Evolutionary conservation across 768 basidiomycete genomes (phyloP).

Genomic region (Nidularia sp.): DNA sequence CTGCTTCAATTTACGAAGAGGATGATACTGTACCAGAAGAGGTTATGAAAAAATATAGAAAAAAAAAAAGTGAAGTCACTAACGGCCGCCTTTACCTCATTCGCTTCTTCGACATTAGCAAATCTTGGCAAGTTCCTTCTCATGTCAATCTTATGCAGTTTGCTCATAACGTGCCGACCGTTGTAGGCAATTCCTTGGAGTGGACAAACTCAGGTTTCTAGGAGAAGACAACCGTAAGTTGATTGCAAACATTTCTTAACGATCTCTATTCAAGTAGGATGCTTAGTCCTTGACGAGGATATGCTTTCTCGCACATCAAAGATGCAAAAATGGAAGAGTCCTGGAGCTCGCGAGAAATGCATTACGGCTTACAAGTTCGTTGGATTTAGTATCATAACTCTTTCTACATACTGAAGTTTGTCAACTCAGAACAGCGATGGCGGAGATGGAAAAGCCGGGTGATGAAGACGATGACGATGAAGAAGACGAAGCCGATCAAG

Average conservation of each 20-base stretch:
- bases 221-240: slow-evolving; percentile 66
- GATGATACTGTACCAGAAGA: slow-evolving; percentile 56
- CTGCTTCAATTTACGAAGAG: slow-evolving; percentile 70
- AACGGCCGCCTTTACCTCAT: slow-evolving; percentile 54
- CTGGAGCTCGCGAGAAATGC: slow-evolving; percentile 44
- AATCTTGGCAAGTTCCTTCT: slow-evolving; percentile 49
- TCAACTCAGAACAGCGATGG: slow-evolving; percentile 31
- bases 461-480: slow-evolving; percentile 2
- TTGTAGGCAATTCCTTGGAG: slow-evolving; percentile 58
- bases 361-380: slow-evolving; percentile 59
- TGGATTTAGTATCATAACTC: slow-evolving; percentile 4
- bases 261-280: background rate
- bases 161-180: background rate
- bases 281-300: slow-evolving; percentile 61
- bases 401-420: background rate
- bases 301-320: slow-evolving; percentile 48
- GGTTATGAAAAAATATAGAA: slow-evolving; percentile 17
- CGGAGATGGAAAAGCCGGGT: slow-evolving; percentile 40
- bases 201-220: slow-evolving; percentile 55
- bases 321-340: slow-evolving; percentile 60
- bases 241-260: background rate
- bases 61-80: slow-evolving; percentile 17
- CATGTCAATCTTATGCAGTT: background rate
- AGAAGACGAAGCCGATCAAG: slow-evolving; percentile 1
- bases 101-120: slow-evolving; percentile 72